A percentile compares a stretch with the other conserved stretches of the same genome.
These are phyloP conservation scores for Exophiala mesophila DNA, from an alignment of 2,329 filamentous ascomycete genomes.

Conservation along the genomic window DNA sequence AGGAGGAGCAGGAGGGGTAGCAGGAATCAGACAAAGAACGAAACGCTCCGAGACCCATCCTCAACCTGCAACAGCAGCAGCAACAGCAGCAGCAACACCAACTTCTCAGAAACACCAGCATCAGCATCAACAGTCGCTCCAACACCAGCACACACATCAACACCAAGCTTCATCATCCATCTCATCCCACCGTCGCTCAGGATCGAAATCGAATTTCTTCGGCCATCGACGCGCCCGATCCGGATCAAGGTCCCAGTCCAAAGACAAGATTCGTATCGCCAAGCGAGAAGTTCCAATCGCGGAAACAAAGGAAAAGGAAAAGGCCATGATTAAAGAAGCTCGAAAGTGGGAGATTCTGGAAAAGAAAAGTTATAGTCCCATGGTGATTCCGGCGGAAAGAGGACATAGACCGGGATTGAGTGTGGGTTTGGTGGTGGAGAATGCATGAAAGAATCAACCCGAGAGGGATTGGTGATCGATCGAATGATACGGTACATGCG, in stretches of 20 bases:
- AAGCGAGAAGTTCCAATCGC: conserved; percentile 9
- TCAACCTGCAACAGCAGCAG: neutral
- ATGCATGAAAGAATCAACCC: conserved; percentile 9
- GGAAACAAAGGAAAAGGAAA: conserved; percentile 17
- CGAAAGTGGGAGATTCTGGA: conserved; percentile 21
- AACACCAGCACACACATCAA: conserved; percentile 2
- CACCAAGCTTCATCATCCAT: neutral
- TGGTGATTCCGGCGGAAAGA: conserved; percentile 20
- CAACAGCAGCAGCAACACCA: too few species aligned
- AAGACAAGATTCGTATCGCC: conserved; percentile 14
- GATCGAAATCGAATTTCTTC: conserved; percentile 1
- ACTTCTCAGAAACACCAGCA: neutral
- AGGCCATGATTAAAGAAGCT: conserved; percentile 3
- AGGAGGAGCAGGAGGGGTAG: conserved; percentile 6
- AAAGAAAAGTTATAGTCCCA: conserved; percentile 20
- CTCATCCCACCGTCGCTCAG: neutral
- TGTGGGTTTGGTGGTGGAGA: conserved; percentile 22
- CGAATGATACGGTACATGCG: too few species aligned
- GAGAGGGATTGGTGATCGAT: too few species aligned
- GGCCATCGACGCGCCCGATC: conserved; percentile 18
- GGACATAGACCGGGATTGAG: conserved; percentile 23
- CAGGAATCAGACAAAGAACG: neutral
- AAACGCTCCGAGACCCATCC: conserved; percentile 8
- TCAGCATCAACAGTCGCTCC: conserved; percentile 3
- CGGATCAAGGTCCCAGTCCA: conserved; percentile 11